Base-by-base conservation (phyloP, 148 eudicot genomes). In the Selenicereus undatus region DNA sequence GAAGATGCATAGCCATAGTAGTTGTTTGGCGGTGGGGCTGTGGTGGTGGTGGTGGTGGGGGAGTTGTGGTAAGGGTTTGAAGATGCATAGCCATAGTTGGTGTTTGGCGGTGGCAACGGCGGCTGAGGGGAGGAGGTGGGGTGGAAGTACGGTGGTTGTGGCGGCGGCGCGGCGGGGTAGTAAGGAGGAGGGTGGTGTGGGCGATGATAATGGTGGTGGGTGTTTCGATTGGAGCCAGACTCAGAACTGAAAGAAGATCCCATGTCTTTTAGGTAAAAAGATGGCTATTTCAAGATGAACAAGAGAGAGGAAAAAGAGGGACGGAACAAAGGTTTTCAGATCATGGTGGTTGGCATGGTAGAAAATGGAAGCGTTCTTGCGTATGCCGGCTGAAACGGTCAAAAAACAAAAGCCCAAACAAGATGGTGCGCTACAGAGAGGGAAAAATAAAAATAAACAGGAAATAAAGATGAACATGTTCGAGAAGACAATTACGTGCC, bases 171-270 rank as follows among this genome's bases (percentile, higher is more conserved):
- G 72, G 76, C 66, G 81, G 76, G 80, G 82, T 82, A 29, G 78
- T 86, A 80, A 39, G 76, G 22, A 48, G 70, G 54, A 22, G 68
- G 79, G 66, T 80, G 86, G 26, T 77, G 88, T 2, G 76, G 86
- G 68, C 80, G 80, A 76, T 83, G 78, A 68, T 56, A 30, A 22
- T 45, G 78, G 71, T 54, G 66, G 14, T 71, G 50, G 69, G 83
- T 81, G 71, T 78, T 87, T 78, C 89, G 85, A 62, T 88, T 82
- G 12, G 79, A 72, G n/a, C 48, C 66, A 51, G 83, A 86, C 10
- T 54, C 75, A 68, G 80, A 88, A 73, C 91, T 88, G 73, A 83
- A 85, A 20, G 91, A 87, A 60, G 86, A 66, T 8, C 94, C 94
- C 94, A 90, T 89, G 6, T 11, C 58, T 56, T 77, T 10, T 73